Evolutionary conservation across 1,284 basidiomycete genomes (phyloP), one percentile per base, ranked within the genome.

Genomic region (Tilletia walkeri): DNA sequence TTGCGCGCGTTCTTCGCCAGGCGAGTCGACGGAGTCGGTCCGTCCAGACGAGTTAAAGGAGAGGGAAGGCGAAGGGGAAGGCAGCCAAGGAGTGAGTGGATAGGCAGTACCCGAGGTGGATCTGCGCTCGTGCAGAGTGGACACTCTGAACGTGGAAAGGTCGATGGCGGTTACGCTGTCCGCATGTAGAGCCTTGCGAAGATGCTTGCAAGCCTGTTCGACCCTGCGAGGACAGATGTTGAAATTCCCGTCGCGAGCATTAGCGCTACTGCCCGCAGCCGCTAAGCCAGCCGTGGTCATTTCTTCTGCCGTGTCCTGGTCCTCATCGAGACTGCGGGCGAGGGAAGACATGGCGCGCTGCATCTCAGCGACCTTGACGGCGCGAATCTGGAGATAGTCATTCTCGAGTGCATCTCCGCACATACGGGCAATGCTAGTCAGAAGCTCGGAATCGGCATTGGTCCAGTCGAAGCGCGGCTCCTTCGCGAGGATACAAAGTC

Each of bases 401-500:
- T 74, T 74, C 50, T 79, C 76, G 39, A 79, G 70, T 5, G 76
- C 71, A 41, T 79, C 78, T 65, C 70, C 67, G 9, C 73, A 69
- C 78, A 79, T 79, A 24, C 67, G 68, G 20, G 75, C 75, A 30
- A 79, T 78, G 6, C 74, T 65, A 14, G 54, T 65, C 53, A 79
- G 72, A 9, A 79, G 71, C 10, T 74, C 69, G 3, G 75, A 73
- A 20, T 78, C 73, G 24, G 49, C 68, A 18, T 78, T 75, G 69
- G 70, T 69, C 14, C 78, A 76, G 18, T 75, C 39, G 0, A 54
- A 14, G n/a, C 78, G 73, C 3, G 76, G 76, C 12, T 73, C 48
- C 34, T 67, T 38, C 49, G 70, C 72, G 70, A 78, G 71, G 61
- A 79, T 75, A 53, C 73, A 74, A n/a, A 79, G 72, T 10, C 76